A percentile compares a stretch with the other conserved stretches of the same genome.
phyloP scores from a whole-genome alignment of 73 alveolate species.

The Tetrahymena malaccensis region DNA sequence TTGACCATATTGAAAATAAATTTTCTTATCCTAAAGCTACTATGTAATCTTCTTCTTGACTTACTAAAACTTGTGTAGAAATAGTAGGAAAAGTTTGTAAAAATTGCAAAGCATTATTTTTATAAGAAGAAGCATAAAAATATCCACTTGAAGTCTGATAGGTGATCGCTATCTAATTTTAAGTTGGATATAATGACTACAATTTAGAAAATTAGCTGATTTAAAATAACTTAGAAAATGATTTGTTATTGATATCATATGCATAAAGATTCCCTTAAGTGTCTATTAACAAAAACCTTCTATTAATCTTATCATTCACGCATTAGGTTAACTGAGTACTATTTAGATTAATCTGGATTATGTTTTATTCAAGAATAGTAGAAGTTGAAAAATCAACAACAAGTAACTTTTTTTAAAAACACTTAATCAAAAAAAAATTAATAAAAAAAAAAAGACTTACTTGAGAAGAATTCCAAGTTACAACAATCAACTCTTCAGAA shows the following conservation, averaged over 20 bases:
- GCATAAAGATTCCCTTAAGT: not conserved
- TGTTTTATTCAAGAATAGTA: too few species aligned
- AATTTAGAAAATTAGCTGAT: not conserved
- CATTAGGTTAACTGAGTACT: not conserved
- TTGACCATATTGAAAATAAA: not conserved
- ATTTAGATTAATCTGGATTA: too few species aligned
- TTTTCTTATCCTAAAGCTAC: not conserved
- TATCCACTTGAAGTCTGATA: not conserved
- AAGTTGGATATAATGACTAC: not conserved
- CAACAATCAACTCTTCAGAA: not conserved
- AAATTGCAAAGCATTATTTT: too few species aligned
- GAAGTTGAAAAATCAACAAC: not conserved
- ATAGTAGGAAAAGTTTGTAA: not conserved
- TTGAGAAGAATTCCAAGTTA: not conserved
- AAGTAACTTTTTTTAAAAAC: not conserved
- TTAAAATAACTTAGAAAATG: not conserved
- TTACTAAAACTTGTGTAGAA: not conserved
- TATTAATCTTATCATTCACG: not conserved
- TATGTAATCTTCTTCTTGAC: not conserved
- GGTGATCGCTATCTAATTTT: not conserved
- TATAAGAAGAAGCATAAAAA: not conserved
- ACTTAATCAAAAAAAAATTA: too few species aligned
- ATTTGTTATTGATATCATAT: not conserved
- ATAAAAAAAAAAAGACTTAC: not conserved
- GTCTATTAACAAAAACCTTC: not conserved